Evolutionary conservation across 306 rosid species (phyloP).

Genomic region (Corylus heterophylla): DNA sequence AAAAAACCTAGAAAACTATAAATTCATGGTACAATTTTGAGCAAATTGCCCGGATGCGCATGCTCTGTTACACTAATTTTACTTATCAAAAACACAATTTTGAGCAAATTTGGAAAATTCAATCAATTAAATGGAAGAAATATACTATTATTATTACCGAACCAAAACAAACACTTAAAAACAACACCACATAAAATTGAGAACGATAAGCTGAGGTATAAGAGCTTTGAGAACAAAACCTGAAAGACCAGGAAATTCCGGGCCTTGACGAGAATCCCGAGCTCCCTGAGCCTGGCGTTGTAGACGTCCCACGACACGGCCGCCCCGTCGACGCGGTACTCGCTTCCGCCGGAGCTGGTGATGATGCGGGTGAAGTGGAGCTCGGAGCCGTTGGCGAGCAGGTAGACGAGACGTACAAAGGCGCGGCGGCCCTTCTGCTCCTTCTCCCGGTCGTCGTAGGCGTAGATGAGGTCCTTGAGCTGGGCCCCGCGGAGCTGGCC

Average conservation of each 20-base stretch:
- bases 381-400: conserved; percentile 66
- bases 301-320: conserved; percentile 74
- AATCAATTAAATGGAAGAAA: not conserved
- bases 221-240: conserved; percentile 42
- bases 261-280: conserved; percentile 98
- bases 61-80: no score
- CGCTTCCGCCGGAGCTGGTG: conserved; percentile 78
- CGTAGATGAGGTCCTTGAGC: conserved; percentile 88
- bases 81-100: not conserved
- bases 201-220: not conserved
- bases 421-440: conserved; percentile 89
- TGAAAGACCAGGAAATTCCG: conserved; percentile 97
- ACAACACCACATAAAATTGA: not conserved
- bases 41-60: not conserved
- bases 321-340: conserved; percentile 76
- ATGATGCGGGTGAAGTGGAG: conserved; percentile 78
- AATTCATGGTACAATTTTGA: not conserved
- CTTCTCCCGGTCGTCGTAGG: conserved; percentile 86
- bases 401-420: conserved; percentile 79
- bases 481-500: conserved; percentile 99
- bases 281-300: conserved; percentile 62
- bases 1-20: not conserved
- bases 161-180: not conserved
- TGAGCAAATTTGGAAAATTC: not conserved
- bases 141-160: not conserved